A percentile compares a stretch with the other conserved stretches of the same genome.
Evolutionary conservation across 208 protist species (phyloP).

Genomic region (Leptomonas pyrrhocoris): DNA sequence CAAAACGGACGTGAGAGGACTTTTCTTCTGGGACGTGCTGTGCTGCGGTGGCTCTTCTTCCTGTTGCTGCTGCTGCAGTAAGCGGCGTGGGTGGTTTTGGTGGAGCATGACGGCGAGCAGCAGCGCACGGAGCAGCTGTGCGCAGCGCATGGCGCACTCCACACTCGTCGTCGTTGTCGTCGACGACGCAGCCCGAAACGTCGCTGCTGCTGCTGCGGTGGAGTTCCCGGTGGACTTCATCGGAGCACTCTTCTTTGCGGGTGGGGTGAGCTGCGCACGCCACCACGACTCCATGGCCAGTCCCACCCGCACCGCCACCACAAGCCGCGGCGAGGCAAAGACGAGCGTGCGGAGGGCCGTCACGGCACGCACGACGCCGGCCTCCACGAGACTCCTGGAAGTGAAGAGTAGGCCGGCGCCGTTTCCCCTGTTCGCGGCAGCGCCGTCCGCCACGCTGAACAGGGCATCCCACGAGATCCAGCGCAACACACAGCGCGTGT

Average conservation of each 20-base stretch:
- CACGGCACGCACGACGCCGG: conserved; percentile 9
- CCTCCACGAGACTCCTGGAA: conserved; percentile 2
- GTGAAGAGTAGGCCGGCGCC: not conserved
- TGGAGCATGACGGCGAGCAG: conserved; percentile 8
- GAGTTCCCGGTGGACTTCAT: conserved; percentile 5
- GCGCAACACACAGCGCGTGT: conserved; percentile 28
- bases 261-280: conserved; percentile 13
- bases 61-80: conserved; percentile 14
- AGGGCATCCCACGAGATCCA: conserved; percentile 31
- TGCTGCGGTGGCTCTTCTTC: too few species aligned
- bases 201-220: not conserved
- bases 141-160: conserved; percentile 12
- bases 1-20: conserved; percentile 20
- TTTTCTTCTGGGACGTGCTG: not conserved
- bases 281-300: conserved; percentile 31
- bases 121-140: conserved; percentile 15
- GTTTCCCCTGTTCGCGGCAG: not conserved
- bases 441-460: not conserved
- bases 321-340: conserved; percentile 16
- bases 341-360: conserved; percentile 26
- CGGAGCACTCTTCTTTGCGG: not conserved
- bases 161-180: not conserved
- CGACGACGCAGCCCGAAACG: not conserved
- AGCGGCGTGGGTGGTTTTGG: not conserved
- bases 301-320: conserved; percentile 20